phyloP scores from a whole-genome alignment of 805 yeast genomes.

The Sugiyamaella mastotermitis region DNA sequence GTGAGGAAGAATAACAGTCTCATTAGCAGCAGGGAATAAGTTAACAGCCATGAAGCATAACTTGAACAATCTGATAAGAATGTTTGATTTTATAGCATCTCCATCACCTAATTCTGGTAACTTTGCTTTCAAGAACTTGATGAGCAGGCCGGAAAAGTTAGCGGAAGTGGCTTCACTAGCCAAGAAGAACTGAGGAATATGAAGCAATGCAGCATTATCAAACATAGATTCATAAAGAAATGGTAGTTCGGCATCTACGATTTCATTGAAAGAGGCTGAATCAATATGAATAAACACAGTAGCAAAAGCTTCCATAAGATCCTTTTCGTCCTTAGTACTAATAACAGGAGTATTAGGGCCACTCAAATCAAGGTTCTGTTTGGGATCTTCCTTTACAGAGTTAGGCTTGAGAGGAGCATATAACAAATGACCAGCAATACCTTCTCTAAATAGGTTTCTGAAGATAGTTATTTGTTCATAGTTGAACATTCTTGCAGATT shows the following conservation, averaged over 20 bases:
- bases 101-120: conserved; percentile 75
- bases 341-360: conserved; percentile 82
- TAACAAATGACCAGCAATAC: conserved; percentile 71
- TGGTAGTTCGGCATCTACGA: conserved; percentile 73
- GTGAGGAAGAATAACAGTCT: conserved; percentile 82
- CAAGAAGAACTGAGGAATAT: conserved; percentile 87
- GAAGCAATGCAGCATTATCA: conserved; percentile 77
- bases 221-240: conserved; percentile 73
- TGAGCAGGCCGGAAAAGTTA: conserved; percentile 78
- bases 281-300: conserved; percentile 91
- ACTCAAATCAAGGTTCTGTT: conserved; percentile 23
- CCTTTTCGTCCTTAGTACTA: conserved; percentile 89
- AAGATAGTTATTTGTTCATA: conserved; percentile 78
- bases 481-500: conserved; percentile 75
- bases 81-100: conserved; percentile 69
- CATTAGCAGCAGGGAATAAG: conserved; percentile 78
- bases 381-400: not conserved
- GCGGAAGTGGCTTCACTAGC: conserved; percentile 95
- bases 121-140: conserved; percentile 67
- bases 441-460: conserved; percentile 73
- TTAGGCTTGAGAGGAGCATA: conserved; percentile 41
- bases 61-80: conserved; percentile 80
- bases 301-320: conserved; percentile 91
- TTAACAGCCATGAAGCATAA: conserved; percentile 94
- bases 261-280: conserved; percentile 92